These are phyloP conservation scores for Microsporum audouinii DNA, from an alignment of 2,329 filamentous ascomycete genomes.

Conservation along the genomic window DNA sequence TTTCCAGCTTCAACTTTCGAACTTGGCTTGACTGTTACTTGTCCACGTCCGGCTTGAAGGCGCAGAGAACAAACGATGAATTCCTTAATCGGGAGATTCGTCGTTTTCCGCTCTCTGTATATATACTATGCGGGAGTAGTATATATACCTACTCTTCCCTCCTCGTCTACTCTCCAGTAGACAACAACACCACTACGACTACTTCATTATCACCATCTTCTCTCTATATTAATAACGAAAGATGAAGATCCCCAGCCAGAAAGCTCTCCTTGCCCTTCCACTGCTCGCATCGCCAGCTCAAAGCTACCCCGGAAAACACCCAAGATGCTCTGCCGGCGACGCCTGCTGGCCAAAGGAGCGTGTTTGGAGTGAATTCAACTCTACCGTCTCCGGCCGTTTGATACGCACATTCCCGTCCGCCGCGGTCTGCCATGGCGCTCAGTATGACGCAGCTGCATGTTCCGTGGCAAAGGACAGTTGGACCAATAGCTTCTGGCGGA, in stretches of 20 bases:
- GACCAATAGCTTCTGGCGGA: conserved; percentile 15
- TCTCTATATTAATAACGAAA: not conserved
- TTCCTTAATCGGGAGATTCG: not conserved
- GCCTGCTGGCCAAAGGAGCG: conserved; percentile 13
- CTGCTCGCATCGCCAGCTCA: not conserved
- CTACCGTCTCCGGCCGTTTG: conserved; percentile 12
- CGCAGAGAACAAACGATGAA: not conserved
- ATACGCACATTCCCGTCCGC: conserved; percentile 13
- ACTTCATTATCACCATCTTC: not conserved
- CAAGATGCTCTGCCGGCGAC: conserved; percentile 14
- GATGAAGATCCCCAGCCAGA: conserved; percentile 3
- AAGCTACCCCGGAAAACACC: not conserved
- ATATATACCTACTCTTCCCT: not conserved
- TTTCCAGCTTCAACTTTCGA: not conserved
- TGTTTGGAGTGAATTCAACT: conserved; percentile 13
- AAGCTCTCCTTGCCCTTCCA: conserved; percentile 1
- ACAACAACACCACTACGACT: not conserved
- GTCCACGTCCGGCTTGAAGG: not conserved
- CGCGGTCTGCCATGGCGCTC: conserved; percentile 13
- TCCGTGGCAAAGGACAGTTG: conserved; percentile 14
- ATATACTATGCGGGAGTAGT: not conserved
- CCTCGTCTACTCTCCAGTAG: not conserved
- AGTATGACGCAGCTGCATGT: conserved; percentile 13
- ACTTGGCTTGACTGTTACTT: not conserved
- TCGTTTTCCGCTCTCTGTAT: not conserved